phyloP scores from a whole-genome alignment of 2,329 filamentous ascomycete genomes.

The Phaeoacremonium minimum region DNA sequence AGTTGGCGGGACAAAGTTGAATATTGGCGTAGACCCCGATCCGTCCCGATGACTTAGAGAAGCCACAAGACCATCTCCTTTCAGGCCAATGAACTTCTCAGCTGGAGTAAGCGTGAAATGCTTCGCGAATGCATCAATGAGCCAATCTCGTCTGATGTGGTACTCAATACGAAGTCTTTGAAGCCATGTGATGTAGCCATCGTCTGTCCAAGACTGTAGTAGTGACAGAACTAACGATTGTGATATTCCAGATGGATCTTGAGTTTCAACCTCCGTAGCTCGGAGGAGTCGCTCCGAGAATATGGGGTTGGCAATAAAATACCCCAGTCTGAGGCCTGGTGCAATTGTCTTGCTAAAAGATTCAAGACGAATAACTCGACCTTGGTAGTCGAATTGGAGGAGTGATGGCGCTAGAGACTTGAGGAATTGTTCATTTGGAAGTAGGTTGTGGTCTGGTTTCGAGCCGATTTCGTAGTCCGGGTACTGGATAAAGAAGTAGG shows the following conservation, averaged over 20 bases:
- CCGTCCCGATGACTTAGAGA: constrained; percentile 6
- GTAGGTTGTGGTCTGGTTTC: not conserved
- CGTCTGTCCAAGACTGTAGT: constrained; percentile 64
- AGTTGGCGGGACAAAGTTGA: constrained; percentile 20
- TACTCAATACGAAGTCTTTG: constrained; percentile 66
- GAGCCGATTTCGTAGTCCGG: constrained; percentile 8
- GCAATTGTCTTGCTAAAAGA: constrained; percentile 71
- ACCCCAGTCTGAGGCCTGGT: constrained; percentile 62
- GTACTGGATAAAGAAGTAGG: constrained; percentile 27
- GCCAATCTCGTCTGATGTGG: constrained; percentile 58
- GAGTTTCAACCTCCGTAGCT: constrained; percentile 47
- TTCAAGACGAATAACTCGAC: constrained; percentile 52
- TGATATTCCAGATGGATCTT: constrained; percentile 64
- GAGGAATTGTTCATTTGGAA: constrained; percentile 10
- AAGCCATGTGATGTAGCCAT: constrained; percentile 72
- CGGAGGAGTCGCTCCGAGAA: constrained; percentile 22
- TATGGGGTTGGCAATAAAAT: constrained; percentile 42
- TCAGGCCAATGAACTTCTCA: constrained; percentile 9
- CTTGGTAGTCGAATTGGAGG: constrained; percentile 16
- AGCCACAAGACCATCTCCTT: constrained; percentile 14
- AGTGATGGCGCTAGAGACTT: constrained; percentile 14
- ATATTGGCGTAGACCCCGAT: constrained; percentile 13
- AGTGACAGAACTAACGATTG: constrained; percentile 34
- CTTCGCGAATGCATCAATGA: constrained; percentile 49
- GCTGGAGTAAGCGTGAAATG: constrained; percentile 14